Evolutionary conservation across 352 stramenopile genomes (phyloP).

Genomic region (Pythium rhizo-oryzae): DNA sequence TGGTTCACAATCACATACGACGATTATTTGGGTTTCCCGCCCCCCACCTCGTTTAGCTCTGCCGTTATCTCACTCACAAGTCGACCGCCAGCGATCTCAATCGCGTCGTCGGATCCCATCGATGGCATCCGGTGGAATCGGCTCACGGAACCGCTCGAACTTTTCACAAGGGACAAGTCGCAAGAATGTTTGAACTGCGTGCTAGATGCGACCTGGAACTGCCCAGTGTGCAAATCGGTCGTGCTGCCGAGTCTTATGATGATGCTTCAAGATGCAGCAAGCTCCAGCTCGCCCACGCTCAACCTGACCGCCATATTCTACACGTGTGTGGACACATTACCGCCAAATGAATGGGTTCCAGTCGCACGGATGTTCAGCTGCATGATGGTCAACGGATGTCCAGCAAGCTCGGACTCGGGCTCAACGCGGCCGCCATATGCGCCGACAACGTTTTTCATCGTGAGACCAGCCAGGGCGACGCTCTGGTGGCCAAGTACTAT

Average conservation of each 20-base stretch:
- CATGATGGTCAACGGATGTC: conserved; percentile 5
- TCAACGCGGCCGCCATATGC: not conserved
- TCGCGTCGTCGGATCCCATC: conserved; percentile 2
- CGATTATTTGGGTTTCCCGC: conserved; percentile 9
- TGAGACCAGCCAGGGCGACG: not conserved
- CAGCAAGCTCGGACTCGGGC: not conserved
- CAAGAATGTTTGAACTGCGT: not conserved
- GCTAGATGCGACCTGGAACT: conserved; percentile 4
- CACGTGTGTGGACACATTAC: conserved; percentile 8
- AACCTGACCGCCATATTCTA: conserved; percentile 22
- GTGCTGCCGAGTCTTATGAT: conserved; percentile 19
- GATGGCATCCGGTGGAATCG: not conserved
- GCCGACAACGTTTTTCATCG: conserved; percentile 10
- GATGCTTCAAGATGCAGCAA: not conserved
- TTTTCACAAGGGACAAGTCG: conserved; percentile 1
- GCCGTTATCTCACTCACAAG: not conserved
- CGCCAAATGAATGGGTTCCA: conserved; percentile 8
- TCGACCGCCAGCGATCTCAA: not conserved
- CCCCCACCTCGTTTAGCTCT: not conserved
- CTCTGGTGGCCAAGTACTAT: not conserved
- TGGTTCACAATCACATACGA: conserved; percentile 5
- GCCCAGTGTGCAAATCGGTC: conserved; percentile 10
- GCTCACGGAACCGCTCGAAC: not conserved
- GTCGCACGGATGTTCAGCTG: conserved; percentile 17
- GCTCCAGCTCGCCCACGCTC: not conserved